Evolutionary conservation across 345 rosid species (phyloP), one percentile per base, ranked within the genome.

Genomic region (Melaleuca quinquenervia): DNA sequence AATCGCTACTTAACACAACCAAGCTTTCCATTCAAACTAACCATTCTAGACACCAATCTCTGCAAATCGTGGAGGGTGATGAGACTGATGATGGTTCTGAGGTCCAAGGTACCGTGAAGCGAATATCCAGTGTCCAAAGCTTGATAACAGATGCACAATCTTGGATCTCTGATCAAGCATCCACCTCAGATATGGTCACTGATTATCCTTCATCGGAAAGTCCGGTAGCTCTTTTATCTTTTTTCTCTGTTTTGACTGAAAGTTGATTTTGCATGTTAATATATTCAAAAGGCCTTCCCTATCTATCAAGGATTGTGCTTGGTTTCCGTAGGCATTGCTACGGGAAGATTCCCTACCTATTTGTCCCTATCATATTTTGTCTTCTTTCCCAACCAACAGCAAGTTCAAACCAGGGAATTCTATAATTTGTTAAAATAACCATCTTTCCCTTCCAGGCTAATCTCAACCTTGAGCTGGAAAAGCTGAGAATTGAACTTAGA

Each of bases 401-500:
- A n/a, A 50, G 80, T 11, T 70, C 48, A 45, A 27, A 75, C 11
- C 82, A 56, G 41, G 60, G 26, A 56, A 53, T 50, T 45, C 56
- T 86, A 62, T 48, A 26, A 82, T 62, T 80, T 84, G 16, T 36
- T 48, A 70, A 70, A 32, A 70, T 86, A 86, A 86, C 54, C 16
- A 45, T 84, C 58, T 32, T 55, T 56, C 41, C 52, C 54, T 50
- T 44, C 87, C 92, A 96, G 98, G 89, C 54, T 80, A 87, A 91
- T 85, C 76, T 93, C 60, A 89, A 91, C 88, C 93, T 91, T 85
- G 99, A 97, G 94, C 85, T 97, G 85, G 98, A 97, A 92, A 95
- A 95, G 91, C 91, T 97, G 51, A 96, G 95, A 91, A 89, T 89
- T 86, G 98, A 95, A 86, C 97, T 97, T 27, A 95, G 97, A 87